Evolutionary conservation across 768 basidiomycete genomes (phyloP).

Genomic region (Leccinum ochraceum): DNA sequence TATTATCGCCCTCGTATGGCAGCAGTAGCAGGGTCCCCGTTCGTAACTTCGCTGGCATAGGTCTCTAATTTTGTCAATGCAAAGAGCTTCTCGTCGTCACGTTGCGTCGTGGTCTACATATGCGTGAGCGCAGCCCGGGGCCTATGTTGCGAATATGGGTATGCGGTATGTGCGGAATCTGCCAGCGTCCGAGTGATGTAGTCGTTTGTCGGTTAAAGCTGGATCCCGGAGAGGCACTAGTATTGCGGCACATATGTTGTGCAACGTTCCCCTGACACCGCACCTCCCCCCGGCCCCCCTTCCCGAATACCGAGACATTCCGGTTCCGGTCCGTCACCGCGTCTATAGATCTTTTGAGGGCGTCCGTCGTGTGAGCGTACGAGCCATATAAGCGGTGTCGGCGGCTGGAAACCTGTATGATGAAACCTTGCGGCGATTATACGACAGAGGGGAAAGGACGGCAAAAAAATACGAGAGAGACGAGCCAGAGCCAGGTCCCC

Average conservation of each 20-base stretch:
- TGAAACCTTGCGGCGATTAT: neutral
- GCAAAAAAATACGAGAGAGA: no score
- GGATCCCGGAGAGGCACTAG: neutral
- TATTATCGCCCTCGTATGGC: neutral
- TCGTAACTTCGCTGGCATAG: neutral
- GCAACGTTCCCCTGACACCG: neutral
- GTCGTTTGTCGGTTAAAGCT: neutral
- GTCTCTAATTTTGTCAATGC: neutral
- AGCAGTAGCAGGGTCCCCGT: neutral
- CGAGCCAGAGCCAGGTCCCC: neutral
- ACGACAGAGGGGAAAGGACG: no score
- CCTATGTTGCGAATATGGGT: neutral
- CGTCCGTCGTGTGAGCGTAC: neutral
- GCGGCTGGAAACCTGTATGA: neutral
- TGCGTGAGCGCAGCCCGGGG: neutral
- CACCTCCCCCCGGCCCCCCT: neutral
- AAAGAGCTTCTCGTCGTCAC: neutral
- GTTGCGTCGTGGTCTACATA: neutral
- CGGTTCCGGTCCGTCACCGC: neutral
- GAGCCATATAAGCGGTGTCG: neutral
- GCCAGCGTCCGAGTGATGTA: neutral
- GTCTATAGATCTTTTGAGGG: neutral
- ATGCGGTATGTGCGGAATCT: neutral
- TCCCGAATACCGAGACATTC: neutral
- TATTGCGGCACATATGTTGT: no score